Percentiles rank a stretch among this genome's conserved stretches.
Conservation (phyloP, 441 rosid genomes). For the Pelargonium australe region DNA sequence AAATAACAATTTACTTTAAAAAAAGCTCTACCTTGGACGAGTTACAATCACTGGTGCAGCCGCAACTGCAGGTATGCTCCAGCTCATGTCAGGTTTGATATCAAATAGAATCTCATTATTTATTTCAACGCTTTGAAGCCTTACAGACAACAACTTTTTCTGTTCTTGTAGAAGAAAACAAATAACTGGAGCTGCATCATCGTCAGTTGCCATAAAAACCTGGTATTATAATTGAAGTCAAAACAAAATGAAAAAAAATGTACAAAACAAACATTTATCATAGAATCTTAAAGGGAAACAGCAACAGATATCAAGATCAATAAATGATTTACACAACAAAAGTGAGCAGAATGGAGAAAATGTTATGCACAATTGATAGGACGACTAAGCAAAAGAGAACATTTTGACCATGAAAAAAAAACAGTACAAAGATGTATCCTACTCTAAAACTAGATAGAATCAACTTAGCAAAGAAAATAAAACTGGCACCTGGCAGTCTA, state of each 20-base stretch:
- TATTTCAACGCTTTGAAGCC: constrained; percentile 81
- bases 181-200: constrained; percentile 66
- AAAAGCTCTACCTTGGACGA: constrained; percentile 58
- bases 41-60: constrained; percentile 86
- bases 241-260: constrained; percentile 8
- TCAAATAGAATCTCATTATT: constrained; percentile 69
- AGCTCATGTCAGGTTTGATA: constrained; percentile 82
- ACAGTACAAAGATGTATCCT: background rate
- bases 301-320: constrained; percentile 8
- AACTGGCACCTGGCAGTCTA: background rate
- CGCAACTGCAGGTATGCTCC: constrained; percentile 85
- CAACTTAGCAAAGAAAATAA: background rate
- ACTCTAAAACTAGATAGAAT: background rate
- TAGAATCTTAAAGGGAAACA: background rate
- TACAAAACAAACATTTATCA: background rate
- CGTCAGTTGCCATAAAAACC: constrained; percentile 93
- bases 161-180: constrained; percentile 91
- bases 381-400: background rate
- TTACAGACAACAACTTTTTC: constrained; percentile 75
- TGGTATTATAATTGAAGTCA: constrained; percentile 25
- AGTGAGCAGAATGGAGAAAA: constrained; percentile 1
- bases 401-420: background rate
- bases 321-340: background rate
- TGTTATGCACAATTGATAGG: background rate
- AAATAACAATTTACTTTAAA: background rate